These are phyloP conservation scores for Rhodotorula sp. DNA, from an alignment of 1,284 basidiomycete species.

Conservation along the genomic window DNA sequence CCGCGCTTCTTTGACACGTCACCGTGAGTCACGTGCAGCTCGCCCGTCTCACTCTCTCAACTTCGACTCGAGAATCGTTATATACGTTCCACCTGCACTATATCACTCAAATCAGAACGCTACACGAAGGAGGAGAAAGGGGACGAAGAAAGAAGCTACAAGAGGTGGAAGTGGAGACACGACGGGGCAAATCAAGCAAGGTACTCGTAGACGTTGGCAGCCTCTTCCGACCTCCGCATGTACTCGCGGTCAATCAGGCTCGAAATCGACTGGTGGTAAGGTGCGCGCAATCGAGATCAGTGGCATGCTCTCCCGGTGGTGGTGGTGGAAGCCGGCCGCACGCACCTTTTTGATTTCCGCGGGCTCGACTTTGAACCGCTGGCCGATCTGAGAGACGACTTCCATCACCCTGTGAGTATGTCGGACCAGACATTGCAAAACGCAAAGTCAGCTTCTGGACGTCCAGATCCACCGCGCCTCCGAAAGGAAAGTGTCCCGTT, in stretches of 20 bases:
- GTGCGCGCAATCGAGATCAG: neutral
- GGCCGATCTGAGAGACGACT: slow-evolving; percentile 65
- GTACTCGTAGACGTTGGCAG: slow-evolving; percentile 70
- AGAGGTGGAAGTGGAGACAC: too few species aligned
- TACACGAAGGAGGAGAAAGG: neutral
- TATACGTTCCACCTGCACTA: too few species aligned
- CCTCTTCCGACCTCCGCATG: slow-evolving; percentile 68
- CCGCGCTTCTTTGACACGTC: too few species aligned
- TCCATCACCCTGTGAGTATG: slow-evolving; percentile 49
- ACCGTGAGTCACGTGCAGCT: too few species aligned
- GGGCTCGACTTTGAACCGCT: slow-evolving; percentile 63
- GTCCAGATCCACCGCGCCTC: too few species aligned
- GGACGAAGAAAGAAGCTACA: neutral
- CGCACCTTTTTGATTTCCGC: slow-evolving; percentile 70
- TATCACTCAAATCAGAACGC: neutral
- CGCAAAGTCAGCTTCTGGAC: too few species aligned
- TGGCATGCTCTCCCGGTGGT: neutral
- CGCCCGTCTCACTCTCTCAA: too few species aligned
- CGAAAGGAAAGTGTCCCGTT: too few species aligned
- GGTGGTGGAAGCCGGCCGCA: neutral
- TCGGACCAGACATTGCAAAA: too few species aligned
- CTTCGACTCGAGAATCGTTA: too few species aligned
- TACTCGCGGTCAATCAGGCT: slow-evolving; percentile 82
- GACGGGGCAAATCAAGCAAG: slow-evolving; percentile 58
- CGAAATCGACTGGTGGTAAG: slow-evolving; percentile 58